These are phyloP conservation scores for Aspergillus mulundensis DNA, from an alignment of 495 filamentous ascomycete genomes.

Conservation along the genomic window DNA sequence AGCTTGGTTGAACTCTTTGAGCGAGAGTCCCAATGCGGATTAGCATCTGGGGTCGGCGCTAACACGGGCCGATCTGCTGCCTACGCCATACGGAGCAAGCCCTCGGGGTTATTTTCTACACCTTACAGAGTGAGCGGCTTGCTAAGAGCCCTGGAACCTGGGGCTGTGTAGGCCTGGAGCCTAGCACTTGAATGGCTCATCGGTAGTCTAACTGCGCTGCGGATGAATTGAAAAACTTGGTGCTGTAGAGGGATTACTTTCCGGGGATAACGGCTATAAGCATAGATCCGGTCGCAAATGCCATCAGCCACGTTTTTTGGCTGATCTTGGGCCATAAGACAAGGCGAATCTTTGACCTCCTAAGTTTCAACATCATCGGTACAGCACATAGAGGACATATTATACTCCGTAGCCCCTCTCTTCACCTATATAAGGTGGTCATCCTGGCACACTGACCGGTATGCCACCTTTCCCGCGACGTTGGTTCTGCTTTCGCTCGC, in stretches of 20 bases:
- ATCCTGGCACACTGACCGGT: neutral
- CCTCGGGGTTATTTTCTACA: too few species aligned
- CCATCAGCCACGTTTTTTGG: neutral
- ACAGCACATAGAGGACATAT: neutral
- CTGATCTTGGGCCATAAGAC: neutral
- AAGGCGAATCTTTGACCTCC: neutral
- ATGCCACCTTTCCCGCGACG: slow-evolving; percentile 32
- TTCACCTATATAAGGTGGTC: slow-evolving; percentile 1
- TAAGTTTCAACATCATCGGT: neutral
- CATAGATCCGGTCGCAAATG: neutral
- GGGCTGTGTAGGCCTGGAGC: neutral
- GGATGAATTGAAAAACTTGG: neutral
- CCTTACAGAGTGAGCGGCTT: too few species aligned
- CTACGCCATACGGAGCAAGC: too few species aligned
- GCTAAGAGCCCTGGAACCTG: neutral
- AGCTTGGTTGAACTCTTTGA: neutral
- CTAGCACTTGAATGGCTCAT: neutral
- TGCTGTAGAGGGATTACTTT: neutral
- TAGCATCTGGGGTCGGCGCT: slow-evolving; percentile 24
- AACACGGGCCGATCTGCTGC: slow-evolving; percentile 29
- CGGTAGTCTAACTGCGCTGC: too few species aligned
- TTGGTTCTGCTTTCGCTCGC: slow-evolving; percentile 19
- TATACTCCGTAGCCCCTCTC: neutral
- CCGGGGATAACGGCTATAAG: slow-evolving; percentile 9
- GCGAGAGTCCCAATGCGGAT: slow-evolving; percentile 2